Percentiles rank a stretch among this genome's conserved stretches.
Evolutionary conservation across 495 filamentous ascomycete genomes (phyloP).

Genomic region (Lichina pygmaea): DNA sequence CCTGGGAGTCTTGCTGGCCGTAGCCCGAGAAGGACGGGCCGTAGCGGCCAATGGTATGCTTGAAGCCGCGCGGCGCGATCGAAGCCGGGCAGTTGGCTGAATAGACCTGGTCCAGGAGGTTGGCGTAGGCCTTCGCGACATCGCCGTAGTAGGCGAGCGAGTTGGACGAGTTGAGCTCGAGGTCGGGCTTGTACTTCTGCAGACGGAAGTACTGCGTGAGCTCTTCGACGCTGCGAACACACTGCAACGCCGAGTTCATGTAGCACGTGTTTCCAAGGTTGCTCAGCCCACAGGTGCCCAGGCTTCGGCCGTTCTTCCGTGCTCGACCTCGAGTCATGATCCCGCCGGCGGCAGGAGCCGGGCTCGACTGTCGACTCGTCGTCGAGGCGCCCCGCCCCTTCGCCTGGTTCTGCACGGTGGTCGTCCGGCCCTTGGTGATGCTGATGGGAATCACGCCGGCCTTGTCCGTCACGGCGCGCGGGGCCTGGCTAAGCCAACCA

Average conservation of each 20-base stretch:
- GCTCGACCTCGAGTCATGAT: constrained; percentile 38
- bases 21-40: constrained; percentile 76
- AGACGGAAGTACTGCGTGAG: constrained; percentile 69
- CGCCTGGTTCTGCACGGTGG: constrained; percentile 8
- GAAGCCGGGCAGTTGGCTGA: constrained; percentile 27
- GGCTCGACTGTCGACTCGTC: constrained; percentile 35
- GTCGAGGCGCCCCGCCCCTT: constrained; percentile 11
- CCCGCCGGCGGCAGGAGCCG: constrained; percentile 19
- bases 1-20: constrained; percentile 90
- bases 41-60: constrained; percentile 49
- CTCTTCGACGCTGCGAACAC: constrained; percentile 73
- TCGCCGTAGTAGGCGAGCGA: constrained; percentile 59
- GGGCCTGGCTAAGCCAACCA: constrained; percentile 33
- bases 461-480: constrained; percentile 7
- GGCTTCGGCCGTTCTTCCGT: constrained; percentile 31
- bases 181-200: constrained; percentile 41
- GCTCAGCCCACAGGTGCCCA: constrained; percentile 53
- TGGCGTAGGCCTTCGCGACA: constrained; percentile 57
- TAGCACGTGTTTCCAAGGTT: constrained; percentile 97
- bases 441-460: constrained; percentile 14
- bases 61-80: constrained; percentile 51
- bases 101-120: constrained; percentile 48
- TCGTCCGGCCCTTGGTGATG: constrained; percentile 13
- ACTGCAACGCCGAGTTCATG: constrained; percentile 94
- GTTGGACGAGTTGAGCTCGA: constrained; percentile 43